phyloP scores from a whole-genome alignment of 2,329 filamentous ascomycete species.

The Didymella segeticola region DNA sequence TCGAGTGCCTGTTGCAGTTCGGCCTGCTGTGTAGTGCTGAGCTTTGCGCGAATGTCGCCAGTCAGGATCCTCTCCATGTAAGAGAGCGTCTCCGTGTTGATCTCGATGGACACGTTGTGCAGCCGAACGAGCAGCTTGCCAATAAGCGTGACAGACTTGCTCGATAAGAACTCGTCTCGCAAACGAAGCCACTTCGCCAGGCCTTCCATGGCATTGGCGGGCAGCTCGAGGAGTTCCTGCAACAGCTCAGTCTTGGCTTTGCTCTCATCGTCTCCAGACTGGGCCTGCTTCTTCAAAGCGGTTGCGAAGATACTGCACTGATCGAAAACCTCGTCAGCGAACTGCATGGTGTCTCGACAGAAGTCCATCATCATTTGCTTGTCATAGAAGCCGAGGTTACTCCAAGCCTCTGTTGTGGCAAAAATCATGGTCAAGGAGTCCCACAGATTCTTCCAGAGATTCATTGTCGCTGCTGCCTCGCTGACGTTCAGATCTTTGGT shows the following conservation, averaged over 20 bases:
- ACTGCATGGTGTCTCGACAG: slow-evolving; percentile 92
- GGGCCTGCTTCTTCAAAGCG: slow-evolving; percentile 60
- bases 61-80: slow-evolving; percentile 72
- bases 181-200: slow-evolving; percentile 90
- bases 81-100: slow-evolving; percentile 65
- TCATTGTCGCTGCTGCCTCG: slow-evolving; percentile 71
- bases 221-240: slow-evolving; percentile 67
- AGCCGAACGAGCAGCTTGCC: slow-evolving; percentile 83
- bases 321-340: slow-evolving; percentile 83
- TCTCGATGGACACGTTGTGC: slow-evolving; percentile 75
- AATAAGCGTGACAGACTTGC: slow-evolving; percentile 80
- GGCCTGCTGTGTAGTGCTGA: slow-evolving; percentile 82
- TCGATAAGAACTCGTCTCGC: slow-evolving; percentile 84
- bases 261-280: slow-evolving; percentile 45
- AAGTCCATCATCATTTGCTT: slow-evolving; percentile 87
- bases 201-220: slow-evolving; percentile 67
- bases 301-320: slow-evolving; percentile 84
- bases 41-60: slow-evolving; percentile 74
- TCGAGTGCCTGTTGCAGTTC: slow-evolving; percentile 73
- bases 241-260: slow-evolving; percentile 46
- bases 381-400: slow-evolving; percentile 67
- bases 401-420: slow-evolving; percentile 83
- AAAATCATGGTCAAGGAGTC: slow-evolving; percentile 81
- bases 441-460: slow-evolving; percentile 89
- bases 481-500: slow-evolving; percentile 63